Evolutionary conservation across 2,329 filamentous ascomycete species (phyloP), one percentile per base, ranked within the genome.

Genomic region (Saccharata proteae): DNA sequence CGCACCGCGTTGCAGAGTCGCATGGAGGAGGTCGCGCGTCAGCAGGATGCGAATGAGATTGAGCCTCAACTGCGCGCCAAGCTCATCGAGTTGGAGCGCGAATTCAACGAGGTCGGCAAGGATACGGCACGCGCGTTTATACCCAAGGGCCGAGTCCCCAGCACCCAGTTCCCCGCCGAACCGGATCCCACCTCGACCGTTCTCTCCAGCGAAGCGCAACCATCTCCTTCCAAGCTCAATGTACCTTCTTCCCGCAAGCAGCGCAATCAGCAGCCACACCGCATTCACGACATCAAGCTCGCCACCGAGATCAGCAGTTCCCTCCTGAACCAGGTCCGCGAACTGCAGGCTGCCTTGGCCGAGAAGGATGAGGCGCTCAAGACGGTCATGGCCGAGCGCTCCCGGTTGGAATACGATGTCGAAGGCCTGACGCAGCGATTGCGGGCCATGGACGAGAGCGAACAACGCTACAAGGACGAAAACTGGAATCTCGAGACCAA

Each of bases 251-350:
- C 48, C 4, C 74, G 88, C 43, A 90, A 86, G 53, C 72, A 90
- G 51, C 74, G 90, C 34, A 96, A 96, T 45, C 88, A 94, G 51
- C 81, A 83, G 2, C 73, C 80, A 7, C 90, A 77, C 50, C 77
- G 86, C 30, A 78, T 93, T 9, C 85, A 96, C 52, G 90, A 98
- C 49, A 93, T 98, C 49, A 85, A 94, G 46, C 93, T 98, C 49
- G 90, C 88, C n/a, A 86, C 90, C 30, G 88, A 98, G 51, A 94
- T 98, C 47, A 94, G 85, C 49, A 93, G 84, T 5, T 93, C 85
- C 2, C 67, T 98, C 30, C 77, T 98, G 30, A 77, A 80, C n/a
- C 90, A 96, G 59, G 81, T 98, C 30, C 79, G 90, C 39, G 85
- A 90, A 50, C 61, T 98, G 33, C 90, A 98, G 55, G 70, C 77